Evolutionary conservation across 352 stramenopile species (phyloP).

Genomic region (Lagenidium giganteum): DNA sequence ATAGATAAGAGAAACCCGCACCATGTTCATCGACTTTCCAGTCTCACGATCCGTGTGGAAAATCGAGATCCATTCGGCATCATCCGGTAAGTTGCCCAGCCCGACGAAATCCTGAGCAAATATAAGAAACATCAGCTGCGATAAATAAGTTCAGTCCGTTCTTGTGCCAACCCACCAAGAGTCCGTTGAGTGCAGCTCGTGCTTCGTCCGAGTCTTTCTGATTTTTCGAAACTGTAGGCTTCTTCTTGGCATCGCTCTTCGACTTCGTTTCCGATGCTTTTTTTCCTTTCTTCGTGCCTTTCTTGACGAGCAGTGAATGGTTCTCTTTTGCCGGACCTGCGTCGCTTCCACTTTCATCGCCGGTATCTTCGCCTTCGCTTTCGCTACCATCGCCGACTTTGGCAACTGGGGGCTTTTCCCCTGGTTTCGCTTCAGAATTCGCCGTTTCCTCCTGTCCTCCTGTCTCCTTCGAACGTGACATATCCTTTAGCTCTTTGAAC

Average conservation of each 20-base stretch:
- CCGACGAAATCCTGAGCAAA: conserved; percentile 34
- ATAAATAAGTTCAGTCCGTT: neutral
- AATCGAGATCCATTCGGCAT: conserved; percentile 73
- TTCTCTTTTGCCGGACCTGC: conserved; percentile 34
- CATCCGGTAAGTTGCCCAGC: conserved; percentile 65
- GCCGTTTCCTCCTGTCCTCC: neutral
- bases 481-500: conserved; percentile 56
- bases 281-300: conserved; percentile 21
- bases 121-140: neutral
- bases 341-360: conserved; percentile 14
- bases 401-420: neutral
- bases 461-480: neutral
- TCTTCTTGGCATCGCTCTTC: conserved; percentile 30
- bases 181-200: conserved; percentile 38
- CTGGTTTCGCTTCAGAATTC: neutral
- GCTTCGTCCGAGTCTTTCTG: conserved; percentile 44
- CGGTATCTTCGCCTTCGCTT: conserved; percentile 19
- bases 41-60: conserved; percentile 73
- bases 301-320: conserved; percentile 27
- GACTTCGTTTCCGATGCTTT: conserved; percentile 42
- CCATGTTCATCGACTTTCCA: conserved; percentile 59
- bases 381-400: conserved; percentile 18
- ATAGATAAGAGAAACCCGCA: neutral
- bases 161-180: conserved; percentile 25
- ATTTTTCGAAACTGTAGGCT: conserved; percentile 52